Evolutionary conservation across 352 stramenopile genomes (phyloP).

Genomic region (Thalassiosira hispida): DNA sequence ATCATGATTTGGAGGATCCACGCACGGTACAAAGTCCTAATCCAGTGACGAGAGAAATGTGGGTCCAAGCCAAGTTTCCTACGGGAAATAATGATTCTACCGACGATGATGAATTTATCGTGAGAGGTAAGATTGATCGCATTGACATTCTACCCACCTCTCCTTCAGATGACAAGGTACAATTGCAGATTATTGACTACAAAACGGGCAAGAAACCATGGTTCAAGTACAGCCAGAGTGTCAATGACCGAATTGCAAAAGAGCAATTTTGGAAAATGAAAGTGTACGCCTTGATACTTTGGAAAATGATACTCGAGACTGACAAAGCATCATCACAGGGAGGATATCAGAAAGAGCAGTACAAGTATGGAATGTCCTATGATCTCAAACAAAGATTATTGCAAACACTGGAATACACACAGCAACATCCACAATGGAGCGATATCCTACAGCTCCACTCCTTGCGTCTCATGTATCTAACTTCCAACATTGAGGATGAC

Average conservation of each 20-base stretch:
- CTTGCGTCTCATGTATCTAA: constrained; percentile 79
- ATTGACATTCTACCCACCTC: constrained; percentile 66
- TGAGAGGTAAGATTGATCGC: constrained; percentile 82
- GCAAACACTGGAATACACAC: constrained; percentile 13
- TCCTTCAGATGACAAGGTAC: constrained; percentile 21
- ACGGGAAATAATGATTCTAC: constrained; percentile 22
- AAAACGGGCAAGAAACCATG: constrained; percentile 81
- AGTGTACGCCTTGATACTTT: constrained; percentile 79
- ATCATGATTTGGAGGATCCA: constrained; percentile 80
- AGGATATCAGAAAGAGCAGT: constrained; percentile 21
- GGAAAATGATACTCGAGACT: constrained; percentile 64
- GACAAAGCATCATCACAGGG: constrained; percentile 11
- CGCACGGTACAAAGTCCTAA: constrained; percentile 45
- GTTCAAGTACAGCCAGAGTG: constrained; percentile 76
- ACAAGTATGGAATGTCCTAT: constrained; percentile 38
- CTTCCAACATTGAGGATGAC: constrained; percentile 50
- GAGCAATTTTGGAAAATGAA: constrained; percentile 84
- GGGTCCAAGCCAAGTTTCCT: constrained; percentile 69
- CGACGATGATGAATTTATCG: constrained; percentile 56
- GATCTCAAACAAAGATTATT: constrained; percentile 40
- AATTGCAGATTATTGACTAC: constrained; percentile 80
- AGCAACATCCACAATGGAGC: constrained; percentile 31
- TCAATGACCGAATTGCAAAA: constrained; percentile 78
- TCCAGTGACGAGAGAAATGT: constrained; percentile 77
- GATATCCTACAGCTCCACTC: constrained; percentile 58